Percentiles rank a stretch among this genome's conserved stretches.
Conservation (phyloP, 1,139 yeast species). For the Nadsonia commutata region DNA sequence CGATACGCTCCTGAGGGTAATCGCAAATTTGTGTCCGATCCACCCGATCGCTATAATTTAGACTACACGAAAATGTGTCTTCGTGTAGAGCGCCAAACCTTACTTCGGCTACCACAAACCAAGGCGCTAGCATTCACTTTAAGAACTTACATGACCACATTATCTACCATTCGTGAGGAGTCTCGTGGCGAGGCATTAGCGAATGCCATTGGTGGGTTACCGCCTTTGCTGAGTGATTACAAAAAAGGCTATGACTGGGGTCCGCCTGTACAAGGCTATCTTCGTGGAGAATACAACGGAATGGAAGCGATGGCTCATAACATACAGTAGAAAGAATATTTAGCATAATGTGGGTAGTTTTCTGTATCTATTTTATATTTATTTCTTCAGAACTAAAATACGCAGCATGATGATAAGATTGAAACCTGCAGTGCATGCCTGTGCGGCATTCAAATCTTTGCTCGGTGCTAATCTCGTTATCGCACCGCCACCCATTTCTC, state of each 20-base stretch:
- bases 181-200: constrained; percentile 28
- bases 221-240: constrained; percentile 42
- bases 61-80: constrained; percentile 44
- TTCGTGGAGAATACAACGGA: constrained; percentile 22
- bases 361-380: no score
- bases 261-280: constrained; percentile 37
- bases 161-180: constrained; percentile 35
- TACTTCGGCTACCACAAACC: constrained; percentile 43
- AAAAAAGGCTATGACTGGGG: constrained; percentile 55
- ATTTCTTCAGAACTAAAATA: no score
- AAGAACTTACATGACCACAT: constrained; percentile 53
- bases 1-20: constrained; percentile 38
- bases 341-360: no score
- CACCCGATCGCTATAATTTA: constrained; percentile 29
- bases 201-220: constrained; percentile 45
- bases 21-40: constrained; percentile 32
- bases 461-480: no score
- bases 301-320: no score
- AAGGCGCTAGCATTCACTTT: constrained; percentile 43
- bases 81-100: constrained; percentile 47
- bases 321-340: no score
- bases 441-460: no score
- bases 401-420: no score
- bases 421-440: no score
- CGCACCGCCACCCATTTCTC: no score